Evolutionary conservation across 352 stramenopile genomes (phyloP), one percentile per base, ranked within the genome.

Genomic region (Phytopythium mirpurense): DNA sequence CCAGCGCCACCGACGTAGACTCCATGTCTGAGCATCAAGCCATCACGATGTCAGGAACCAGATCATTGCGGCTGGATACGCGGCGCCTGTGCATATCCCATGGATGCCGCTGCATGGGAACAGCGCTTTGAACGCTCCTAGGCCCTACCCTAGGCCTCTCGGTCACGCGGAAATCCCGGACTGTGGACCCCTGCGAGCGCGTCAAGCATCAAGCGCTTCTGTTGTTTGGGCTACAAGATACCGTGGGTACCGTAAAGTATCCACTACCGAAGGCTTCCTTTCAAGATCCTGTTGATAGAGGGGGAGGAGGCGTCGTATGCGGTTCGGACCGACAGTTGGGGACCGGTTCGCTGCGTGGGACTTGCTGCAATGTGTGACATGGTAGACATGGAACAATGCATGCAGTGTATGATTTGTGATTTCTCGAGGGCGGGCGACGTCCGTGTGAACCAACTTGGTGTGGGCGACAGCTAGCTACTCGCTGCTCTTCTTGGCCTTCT

Each of bases 401-500:
- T 32, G n/a, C 29, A 37, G 23, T 50, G 27, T n/a, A 50, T 9
- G n/a, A n/a, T n/a, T n/a, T 34, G 24, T 21, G 16, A 23, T 29
- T 34, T 29, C 18, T 44, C 42, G 18, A 50, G 23, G 42, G 15
- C 16, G 3, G 8, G 18, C 6, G 24, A n/a, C n/a, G n/a, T n/a
- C n/a, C n/a, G n/a, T n/a, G n/a, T n/a, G n/a, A n/a, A n/a, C n/a
- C n/a, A n/a, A n/a, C n/a, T n/a, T n/a, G n/a, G n/a, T n/a, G n/a
- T n/a, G n/a, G n/a, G n/a, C n/a, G n/a, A n/a, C n/a, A n/a, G n/a
- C n/a, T n/a, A 35, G 5, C 51, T 60, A 51, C 41, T 67, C 65
- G 19, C 59, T 29, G 42, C 63, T 54, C 3, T 57, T 51, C 60
- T 72, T 79, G 56, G 32, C 32, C 64, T 85, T 83, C 63, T 86